Conservation (phyloP, 2,329 filamentous ascomycete genomes). For the Fusarium haematococcum region DNA sequence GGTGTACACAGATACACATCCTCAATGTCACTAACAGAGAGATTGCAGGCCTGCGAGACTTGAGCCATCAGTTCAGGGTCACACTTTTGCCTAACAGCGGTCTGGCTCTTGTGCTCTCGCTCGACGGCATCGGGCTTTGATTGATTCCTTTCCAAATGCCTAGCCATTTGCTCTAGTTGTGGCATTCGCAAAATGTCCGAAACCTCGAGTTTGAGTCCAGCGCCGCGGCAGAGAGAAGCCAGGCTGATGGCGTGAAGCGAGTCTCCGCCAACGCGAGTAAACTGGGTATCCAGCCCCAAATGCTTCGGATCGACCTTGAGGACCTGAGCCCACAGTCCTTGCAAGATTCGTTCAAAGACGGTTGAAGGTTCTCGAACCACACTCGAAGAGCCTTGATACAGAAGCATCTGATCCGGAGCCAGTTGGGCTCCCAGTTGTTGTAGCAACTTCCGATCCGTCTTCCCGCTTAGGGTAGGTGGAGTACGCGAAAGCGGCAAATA, state of each 20-base stretch:
- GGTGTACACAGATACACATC: neutral
- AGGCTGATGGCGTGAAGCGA: neutral
- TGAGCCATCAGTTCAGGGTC: neutral
- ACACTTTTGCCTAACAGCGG: neutral
- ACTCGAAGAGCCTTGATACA: neutral
- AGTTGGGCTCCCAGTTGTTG: neutral
- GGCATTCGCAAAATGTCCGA: neutral
- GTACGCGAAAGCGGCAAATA: neutral
- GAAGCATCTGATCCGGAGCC: neutral
- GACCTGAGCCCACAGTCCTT: neutral
- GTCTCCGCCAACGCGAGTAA: neutral
- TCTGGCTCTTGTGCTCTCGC: neutral
- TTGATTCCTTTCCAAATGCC: neutral
- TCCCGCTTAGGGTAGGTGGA: neutral
- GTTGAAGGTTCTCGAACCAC: neutral
- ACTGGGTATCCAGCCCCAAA: neutral
- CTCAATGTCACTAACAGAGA: neutral
- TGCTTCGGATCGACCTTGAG: neutral
- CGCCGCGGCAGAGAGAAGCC: neutral
- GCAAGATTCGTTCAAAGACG: neutral
- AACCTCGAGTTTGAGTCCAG: neutral
- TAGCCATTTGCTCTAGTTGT: neutral
- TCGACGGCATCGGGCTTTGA: neutral
- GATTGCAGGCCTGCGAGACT: neutral
- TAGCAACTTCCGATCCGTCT: neutral